These are phyloP conservation scores for Starmerella floris DNA, from an alignment of 805 yeast species.

Conservation along the genomic window DNA sequence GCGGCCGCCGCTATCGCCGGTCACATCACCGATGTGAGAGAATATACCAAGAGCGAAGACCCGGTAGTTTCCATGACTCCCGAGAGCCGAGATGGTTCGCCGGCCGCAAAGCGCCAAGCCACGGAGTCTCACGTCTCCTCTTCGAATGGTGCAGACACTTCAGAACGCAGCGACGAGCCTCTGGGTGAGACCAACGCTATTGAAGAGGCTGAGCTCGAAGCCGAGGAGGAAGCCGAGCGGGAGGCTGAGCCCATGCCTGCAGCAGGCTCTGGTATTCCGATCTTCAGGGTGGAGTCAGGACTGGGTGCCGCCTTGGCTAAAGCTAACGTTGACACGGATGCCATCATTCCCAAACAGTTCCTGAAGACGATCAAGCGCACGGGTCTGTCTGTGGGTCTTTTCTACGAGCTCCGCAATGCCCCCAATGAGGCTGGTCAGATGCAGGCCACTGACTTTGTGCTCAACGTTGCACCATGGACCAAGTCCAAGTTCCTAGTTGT, in stretches of 20 bases:
- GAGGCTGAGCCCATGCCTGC: constrained; percentile 22
- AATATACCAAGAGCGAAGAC: constrained; percentile 36
- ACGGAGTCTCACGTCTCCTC: not conserved
- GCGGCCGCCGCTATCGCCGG: constrained; percentile 96
- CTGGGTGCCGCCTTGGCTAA: constrained; percentile 88
- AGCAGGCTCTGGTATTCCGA: constrained; percentile 48
- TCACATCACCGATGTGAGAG: constrained; percentile 80
- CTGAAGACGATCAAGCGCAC: constrained; percentile 96
- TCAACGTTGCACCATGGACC: constrained; percentile 75
- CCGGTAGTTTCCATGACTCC: constrained; percentile 28
- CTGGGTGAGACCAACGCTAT: constrained; percentile 42
- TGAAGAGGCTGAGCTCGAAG: constrained; percentile 38
- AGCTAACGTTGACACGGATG: constrained; percentile 96
- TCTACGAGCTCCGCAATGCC: constrained; percentile 79
- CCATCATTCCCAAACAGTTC: constrained; percentile 96
- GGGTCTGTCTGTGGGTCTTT: constrained; percentile 75
- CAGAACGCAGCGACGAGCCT: constrained; percentile 34
- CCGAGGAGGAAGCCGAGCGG: constrained; percentile 27
- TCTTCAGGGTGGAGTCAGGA: constrained; percentile 63
- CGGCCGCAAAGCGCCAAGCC: constrained; percentile 22
- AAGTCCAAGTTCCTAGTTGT: constrained; percentile 72
- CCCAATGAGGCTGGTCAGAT: constrained; percentile 43
- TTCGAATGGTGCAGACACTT: constrained; percentile 28
- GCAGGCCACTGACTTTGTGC: constrained; percentile 70
- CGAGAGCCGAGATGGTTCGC: constrained; percentile 17